phyloP scores from a whole-genome alignment of 176 grass and related monocot genomes.

The Leersia perrieri region DNA sequence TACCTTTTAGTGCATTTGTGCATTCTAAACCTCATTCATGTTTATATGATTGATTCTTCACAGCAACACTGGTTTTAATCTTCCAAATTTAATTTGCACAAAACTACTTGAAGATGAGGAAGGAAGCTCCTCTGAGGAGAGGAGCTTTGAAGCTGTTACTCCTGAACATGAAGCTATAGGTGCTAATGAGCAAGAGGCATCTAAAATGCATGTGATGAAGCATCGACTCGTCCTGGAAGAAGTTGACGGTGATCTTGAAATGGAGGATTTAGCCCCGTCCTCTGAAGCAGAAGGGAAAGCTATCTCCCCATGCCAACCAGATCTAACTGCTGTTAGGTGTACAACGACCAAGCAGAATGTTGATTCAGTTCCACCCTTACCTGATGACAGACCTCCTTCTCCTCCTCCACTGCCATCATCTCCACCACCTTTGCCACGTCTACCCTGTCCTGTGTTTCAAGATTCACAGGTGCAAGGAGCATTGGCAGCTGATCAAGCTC shows the following conservation, averaged over 20 bases:
- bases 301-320: conserved; percentile 21
- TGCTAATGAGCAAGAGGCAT: conserved; percentile 45
- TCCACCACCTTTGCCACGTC: conserved; percentile 56
- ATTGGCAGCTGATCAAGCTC: conserved; percentile 34
- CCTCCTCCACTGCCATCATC: conserved; percentile 93
- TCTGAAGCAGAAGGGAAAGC: conserved; percentile 36
- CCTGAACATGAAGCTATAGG: conserved; percentile 54
- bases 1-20: conserved; percentile 13
- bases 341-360: conserved; percentile 21
- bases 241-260: conserved; percentile 91
- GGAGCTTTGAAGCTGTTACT: conserved; percentile 90
- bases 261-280: conserved; percentile 86
- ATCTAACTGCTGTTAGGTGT: conserved; percentile 22
- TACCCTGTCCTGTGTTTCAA: conserved; percentile 22
- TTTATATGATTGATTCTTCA: conserved; percentile 22
- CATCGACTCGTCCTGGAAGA: conserved; percentile 82
- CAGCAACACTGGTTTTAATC: conserved; percentile 88
- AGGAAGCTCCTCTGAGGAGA: conserved; percentile 69
- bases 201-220: conserved; percentile 42
- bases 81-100: conserved; percentile 61
- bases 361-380: conserved; percentile 64
- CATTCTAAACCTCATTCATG: too few relatives aligned
- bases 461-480: conserved; percentile 40
- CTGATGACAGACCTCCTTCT: conserved; percentile 75
- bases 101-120: conserved; percentile 78